Percentiles rank a stretch among this genome's conserved stretches.
Evolutionary conservation across 768 basidiomycete species (phyloP).

Genomic region (Polyporus arcularius): DNA sequence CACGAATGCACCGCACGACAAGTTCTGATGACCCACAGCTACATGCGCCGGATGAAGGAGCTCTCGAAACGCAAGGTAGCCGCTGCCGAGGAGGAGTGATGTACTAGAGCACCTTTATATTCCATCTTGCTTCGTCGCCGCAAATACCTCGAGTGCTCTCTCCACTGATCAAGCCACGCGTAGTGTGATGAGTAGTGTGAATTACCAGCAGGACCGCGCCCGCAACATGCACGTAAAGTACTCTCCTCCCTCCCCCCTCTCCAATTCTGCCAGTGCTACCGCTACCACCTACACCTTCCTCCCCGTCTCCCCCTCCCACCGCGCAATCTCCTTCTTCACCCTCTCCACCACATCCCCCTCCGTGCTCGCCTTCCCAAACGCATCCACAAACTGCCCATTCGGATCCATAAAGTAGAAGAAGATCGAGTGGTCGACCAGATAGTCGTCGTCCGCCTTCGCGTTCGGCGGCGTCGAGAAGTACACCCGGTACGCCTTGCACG

Average conservation of each 20-base stretch:
- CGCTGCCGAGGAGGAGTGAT: constrained; percentile 37
- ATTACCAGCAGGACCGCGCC: too few relatives aligned
- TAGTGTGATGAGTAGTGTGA: neutral
- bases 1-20: neutral
- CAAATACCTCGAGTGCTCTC: neutral
- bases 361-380: constrained; percentile 84
- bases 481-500: constrained; percentile 95
- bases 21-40: constrained; percentile 44
- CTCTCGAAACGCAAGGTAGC: constrained; percentile 70
- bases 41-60: constrained; percentile 86
- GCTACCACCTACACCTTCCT: constrained; percentile 27
- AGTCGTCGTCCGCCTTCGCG: constrained; percentile 87
- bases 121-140: constrained; percentile 3
- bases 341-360: constrained; percentile 67
- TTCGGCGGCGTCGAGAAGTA: constrained; percentile 96
- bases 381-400: constrained; percentile 89
- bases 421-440: constrained; percentile 95
- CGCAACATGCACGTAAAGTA: neutral
- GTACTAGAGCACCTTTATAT: constrained; percentile 1
- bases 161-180: neutral
- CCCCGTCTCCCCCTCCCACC: constrained; percentile 42
- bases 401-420: constrained; percentile 99
- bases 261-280: too few relatives aligned
- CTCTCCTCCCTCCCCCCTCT: neutral
- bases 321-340: constrained; percentile 52